Percentiles rank a stretch among this genome's conserved stretches.
Evolutionary conservation across 2,329 filamentous ascomycete species (phyloP).

Genomic region (Achaetomium macrosporum): DNA sequence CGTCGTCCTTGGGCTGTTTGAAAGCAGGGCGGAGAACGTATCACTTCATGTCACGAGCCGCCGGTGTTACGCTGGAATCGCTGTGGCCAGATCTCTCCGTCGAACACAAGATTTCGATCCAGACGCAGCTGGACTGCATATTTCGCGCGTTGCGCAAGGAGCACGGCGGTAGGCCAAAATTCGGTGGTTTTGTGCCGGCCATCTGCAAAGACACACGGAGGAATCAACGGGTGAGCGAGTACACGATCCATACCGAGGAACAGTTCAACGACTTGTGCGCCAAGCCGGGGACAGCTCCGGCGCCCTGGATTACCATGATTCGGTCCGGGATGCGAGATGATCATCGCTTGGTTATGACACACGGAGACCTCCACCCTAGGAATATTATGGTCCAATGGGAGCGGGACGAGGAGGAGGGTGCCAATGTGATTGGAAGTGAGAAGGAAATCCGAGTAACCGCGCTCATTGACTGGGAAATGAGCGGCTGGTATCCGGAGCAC

Average conservation of each 20-base stretch:
- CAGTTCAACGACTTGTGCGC: slow-evolving; percentile 5
- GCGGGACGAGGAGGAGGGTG: neutral
- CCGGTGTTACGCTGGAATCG: neutral
- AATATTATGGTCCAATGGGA: slow-evolving; percentile 17
- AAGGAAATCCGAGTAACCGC: slow-evolving; percentile 4
- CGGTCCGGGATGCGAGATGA: slow-evolving; percentile 1
- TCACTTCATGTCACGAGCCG: neutral
- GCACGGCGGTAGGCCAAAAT: neutral
- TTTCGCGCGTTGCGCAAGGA: neutral
- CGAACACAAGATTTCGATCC: neutral
- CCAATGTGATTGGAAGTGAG: neutral
- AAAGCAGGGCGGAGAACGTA: neutral
- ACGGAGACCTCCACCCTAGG: slow-evolving; percentile 16
- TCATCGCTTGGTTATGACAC: slow-evolving; percentile 13
- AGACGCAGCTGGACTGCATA: neutral
- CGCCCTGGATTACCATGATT: neutral
- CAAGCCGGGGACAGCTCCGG: neutral
- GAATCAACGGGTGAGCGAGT: neutral
- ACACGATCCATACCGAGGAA: neutral
- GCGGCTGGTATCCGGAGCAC: slow-evolving; percentile 21
- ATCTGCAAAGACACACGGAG: slow-evolving; percentile 1
- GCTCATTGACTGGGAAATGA: slow-evolving; percentile 18
- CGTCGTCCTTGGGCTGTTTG: neutral
- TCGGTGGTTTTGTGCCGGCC: neutral
- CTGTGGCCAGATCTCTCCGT: neutral